Conservation (phyloP, 441 rosid genomes). For the Gossypium schwendimanii region DNA sequence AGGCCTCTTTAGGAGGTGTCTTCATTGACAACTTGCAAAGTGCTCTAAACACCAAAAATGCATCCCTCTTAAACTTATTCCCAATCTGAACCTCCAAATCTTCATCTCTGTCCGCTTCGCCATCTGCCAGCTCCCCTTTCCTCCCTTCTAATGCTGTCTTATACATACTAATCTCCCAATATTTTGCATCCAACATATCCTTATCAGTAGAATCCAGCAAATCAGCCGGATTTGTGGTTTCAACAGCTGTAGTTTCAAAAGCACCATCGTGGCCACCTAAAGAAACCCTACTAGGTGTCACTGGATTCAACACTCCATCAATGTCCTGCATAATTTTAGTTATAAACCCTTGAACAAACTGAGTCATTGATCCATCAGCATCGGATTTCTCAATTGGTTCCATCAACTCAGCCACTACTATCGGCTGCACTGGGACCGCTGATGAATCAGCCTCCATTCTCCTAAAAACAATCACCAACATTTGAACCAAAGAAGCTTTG, state of each 20-base stretch:
- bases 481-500: slow-evolving; percentile 89
- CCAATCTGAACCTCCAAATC: slow-evolving; percentile 97
- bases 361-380: slow-evolving; percentile 73
- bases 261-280: slow-evolving; percentile 72
- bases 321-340: slow-evolving; percentile 92
- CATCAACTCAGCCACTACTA: slow-evolving; percentile 94
- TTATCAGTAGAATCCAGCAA: slow-evolving; percentile 97
- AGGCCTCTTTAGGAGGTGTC: slow-evolving; percentile 87
- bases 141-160: slow-evolving; percentile 97
- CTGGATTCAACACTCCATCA: slow-evolving; percentile 78
- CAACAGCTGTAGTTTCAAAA: slow-evolving; percentile 74
- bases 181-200: slow-evolving; percentile 99
- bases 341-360: slow-evolving; percentile 93
- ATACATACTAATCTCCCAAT: slow-evolving; percentile 99
- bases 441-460: slow-evolving; percentile 99
- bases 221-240: slow-evolving; percentile 88
- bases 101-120: slow-evolving; percentile 82
- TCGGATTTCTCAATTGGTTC: slow-evolving; percentile 83
- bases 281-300: slow-evolving; percentile 37
- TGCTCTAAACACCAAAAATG: slow-evolving; percentile 93
- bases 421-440: slow-evolving; percentile 88
- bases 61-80: slow-evolving; percentile 93
- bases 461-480: slow-evolving; percentile 88
- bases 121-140: slow-evolving; percentile 85
- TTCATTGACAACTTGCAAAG: slow-evolving; percentile 98